These are phyloP conservation scores for Yarrowia sp. DNA, from an alignment of 805 yeast genomes.

Conservation along the genomic window DNA sequence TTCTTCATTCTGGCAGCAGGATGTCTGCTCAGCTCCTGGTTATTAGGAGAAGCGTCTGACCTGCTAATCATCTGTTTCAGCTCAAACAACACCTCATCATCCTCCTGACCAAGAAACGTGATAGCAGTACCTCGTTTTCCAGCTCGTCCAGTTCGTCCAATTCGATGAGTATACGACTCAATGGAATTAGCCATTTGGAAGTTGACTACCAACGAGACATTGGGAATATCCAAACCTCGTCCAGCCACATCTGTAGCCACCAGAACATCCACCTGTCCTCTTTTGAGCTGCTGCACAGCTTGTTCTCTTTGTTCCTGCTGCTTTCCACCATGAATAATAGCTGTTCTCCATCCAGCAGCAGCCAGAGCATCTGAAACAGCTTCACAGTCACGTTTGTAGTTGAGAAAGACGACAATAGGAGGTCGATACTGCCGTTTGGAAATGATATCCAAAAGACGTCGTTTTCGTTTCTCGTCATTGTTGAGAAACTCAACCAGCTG, in stretches of 20 bases:
- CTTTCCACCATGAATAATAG: conserved; percentile 81
- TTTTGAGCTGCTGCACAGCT: conserved; percentile 61
- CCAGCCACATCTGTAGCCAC: conserved; percentile 96
- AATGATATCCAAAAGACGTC: conserved; percentile 45
- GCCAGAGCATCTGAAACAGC: conserved; percentile 52
- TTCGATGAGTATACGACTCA: conserved; percentile 86
- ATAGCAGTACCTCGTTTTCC: conserved; percentile 76
- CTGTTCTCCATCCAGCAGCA: conserved; percentile 49
- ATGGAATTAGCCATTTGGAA: conserved; percentile 76
- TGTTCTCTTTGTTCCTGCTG: conserved; percentile 80
- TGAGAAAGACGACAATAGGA: conserved; percentile 78
- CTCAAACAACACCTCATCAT: conserved; percentile 51
- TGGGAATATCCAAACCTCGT: conserved; percentile 89
- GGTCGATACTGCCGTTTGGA: conserved; percentile 42
- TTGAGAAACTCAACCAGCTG: conserved; percentile 62
- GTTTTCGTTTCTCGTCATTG: conserved; percentile 49
- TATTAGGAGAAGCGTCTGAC: conserved; percentile 43
- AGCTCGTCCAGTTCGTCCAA: conserved; percentile 97
- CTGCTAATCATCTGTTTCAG: conserved; percentile 50
- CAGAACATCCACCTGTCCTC: conserved; percentile 56
- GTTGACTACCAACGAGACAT: conserved; percentile 81
- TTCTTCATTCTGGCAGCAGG: conserved; percentile 28
- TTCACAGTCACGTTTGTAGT: conserved; percentile 73
- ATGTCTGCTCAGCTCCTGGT: conserved; percentile 42
- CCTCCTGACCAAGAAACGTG: conserved; percentile 65